These are phyloP conservation scores for Pyrus betulifolia DNA, from an alignment of 306 rosid species.

Conservation along the genomic window DNA sequence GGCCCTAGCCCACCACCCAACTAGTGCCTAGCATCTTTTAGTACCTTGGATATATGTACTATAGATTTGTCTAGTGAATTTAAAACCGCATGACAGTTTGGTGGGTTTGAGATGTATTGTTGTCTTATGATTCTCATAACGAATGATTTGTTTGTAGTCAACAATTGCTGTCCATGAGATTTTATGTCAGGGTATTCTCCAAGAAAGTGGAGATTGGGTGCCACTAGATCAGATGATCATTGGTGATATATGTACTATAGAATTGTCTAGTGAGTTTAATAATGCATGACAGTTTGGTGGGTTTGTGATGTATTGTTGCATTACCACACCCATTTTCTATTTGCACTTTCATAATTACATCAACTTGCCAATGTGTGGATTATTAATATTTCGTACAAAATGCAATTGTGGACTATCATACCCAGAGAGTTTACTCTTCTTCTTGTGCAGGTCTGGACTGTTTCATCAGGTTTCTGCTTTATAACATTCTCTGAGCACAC, in stretches of 20 bases:
- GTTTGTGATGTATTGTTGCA: not conserved
- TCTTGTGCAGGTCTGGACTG: conserved; percentile 75
- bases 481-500: conserved; percentile 87
- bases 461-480: conserved; percentile 79
- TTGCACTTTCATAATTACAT: not conserved
- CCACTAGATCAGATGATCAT: not conserved
- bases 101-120: not conserved
- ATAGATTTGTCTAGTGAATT: not conserved
- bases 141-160: not conserved
- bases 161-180: not conserved
- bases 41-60: not conserved
- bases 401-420: not conserved
- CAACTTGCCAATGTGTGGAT: not conserved
- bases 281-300: not conserved
- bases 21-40: no score
- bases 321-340: not conserved
- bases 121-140: not conserved
- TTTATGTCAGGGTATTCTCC: not conserved
- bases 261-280: not conserved
- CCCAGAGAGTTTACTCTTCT: conserved; percentile 12
- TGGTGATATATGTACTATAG: not conserved
- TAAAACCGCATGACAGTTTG: not conserved
- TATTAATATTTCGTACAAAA: not conserved
- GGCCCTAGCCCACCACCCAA: no score
- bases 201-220: not conserved